Evolutionary conservation across 768 basidiomycete genomes (phyloP).

Genomic region (Omphalotus guepiniiformis): DNA sequence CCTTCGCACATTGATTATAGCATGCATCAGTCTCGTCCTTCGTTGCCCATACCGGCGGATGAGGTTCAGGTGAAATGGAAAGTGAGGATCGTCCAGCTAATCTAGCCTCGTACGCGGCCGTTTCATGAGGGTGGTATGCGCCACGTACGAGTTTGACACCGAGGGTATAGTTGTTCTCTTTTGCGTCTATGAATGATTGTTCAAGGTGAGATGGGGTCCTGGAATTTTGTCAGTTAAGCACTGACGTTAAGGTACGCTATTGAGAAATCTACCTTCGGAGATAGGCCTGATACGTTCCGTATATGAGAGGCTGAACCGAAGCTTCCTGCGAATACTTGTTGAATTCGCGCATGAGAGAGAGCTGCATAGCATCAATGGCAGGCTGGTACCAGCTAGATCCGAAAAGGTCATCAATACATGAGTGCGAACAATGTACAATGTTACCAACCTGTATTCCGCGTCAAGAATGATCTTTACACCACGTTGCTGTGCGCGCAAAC

Average conservation of each 20-base stretch:
- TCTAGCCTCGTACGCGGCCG: conserved; percentile 39
- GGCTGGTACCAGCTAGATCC: conserved; percentile 65
- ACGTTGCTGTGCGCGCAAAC: conserved; percentile 52
- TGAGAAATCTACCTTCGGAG: conserved; percentile 56
- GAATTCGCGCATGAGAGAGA: conserved; percentile 72
- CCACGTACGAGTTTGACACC: conserved; percentile 93
- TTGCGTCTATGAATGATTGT: conserved; percentile 62
- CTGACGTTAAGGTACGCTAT: background rate
- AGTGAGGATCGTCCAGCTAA: conserved; percentile 19
- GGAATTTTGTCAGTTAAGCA: background rate
- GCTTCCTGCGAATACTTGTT: conserved; percentile 39
- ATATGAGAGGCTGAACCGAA: conserved; percentile 64
- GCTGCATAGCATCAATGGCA: conserved; percentile 76
- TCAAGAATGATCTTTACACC: conserved; percentile 75
- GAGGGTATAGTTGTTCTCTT: conserved; percentile 61
- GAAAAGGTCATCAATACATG: background rate
- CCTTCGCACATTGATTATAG: conserved; percentile 58
- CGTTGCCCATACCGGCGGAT: conserved; percentile 63
- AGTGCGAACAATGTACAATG: background rate
- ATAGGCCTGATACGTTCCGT: conserved; percentile 89
- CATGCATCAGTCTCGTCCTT: conserved; percentile 73
- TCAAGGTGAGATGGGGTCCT: conserved; percentile 70
- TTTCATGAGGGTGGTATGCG: conserved; percentile 83
- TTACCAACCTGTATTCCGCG: conserved; percentile 69
- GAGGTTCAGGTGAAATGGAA: conserved; percentile 56